Base-by-base conservation (phyloP, 306 rosid species). In the Quillaja saponaria region DNA sequence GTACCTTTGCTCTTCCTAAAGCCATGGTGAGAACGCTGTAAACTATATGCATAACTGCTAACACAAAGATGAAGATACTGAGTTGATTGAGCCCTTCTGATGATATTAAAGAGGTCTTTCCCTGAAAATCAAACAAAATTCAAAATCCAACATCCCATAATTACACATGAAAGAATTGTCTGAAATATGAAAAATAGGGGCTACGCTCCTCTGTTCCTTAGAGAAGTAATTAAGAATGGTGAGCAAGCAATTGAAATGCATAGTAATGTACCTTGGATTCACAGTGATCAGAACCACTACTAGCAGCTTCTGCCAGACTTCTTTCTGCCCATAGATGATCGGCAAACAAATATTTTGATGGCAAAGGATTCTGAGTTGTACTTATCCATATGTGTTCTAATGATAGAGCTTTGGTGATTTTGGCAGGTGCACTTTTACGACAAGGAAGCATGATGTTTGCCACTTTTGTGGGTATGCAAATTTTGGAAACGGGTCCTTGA, bases 31-130 rank as follows among this genome's bases (percentile, higher is more conserved):
- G 84, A 54, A 81, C 66, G 39, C 76, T 68, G 18, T 81, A 81
- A 54, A 78, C 67, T 21, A 84, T 81, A 69, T 84, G 90, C 84
- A 81, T 81, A n/a, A 75, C 61, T 34, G 90, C 86, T 34, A 84
- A 60, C 16, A 72, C 82, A 54, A 84, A 78, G 16, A 84, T 62
- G 74, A 84, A 84, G 51, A 65, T 61, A 72, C 76, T 84, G 51
- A 84, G 78, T 72, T 84, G 90, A 64, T 66, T 76, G 17, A 81
- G 54, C 18, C 86, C 90, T 1, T 50, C 80, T 55, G 62, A 63
- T 40, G 90, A 84, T 31, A 84, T 81, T 6, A 84, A 34, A 12
- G 86, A 66, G 2, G 69, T 69, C 71, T 75, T 84, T 52, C 90
- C 85, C 89, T 83, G 73, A 34, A 71, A 63, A 35, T n/a, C 21